Percentiles rank a stretch among this genome's conserved stretches.
These are phyloP conservation scores for Backusella macrospora DNA, from an alignment of 192 early-diverging fungal genomes.

Conservation along the genomic window DNA sequence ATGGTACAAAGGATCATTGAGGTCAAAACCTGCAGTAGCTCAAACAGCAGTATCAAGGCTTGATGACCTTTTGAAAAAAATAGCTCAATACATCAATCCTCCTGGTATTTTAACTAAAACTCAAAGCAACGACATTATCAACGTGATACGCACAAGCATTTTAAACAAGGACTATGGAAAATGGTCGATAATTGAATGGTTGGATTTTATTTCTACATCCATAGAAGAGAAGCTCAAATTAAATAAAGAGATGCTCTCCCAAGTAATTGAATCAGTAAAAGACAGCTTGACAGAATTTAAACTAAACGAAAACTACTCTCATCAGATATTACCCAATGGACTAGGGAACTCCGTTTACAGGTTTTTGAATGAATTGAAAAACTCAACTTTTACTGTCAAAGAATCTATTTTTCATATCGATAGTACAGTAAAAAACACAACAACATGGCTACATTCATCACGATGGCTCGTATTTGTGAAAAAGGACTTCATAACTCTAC, in stretches of 20 bases:
- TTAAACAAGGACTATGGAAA: constrained; percentile 1
- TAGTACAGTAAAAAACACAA: background rate
- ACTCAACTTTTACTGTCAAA: background rate
- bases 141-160: background rate
- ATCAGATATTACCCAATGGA: background rate
- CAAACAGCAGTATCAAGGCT: background rate
- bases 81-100: background rate
- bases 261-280: constrained; percentile 9
- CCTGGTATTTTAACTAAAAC: background rate
- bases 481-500: background rate
- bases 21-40: background rate
- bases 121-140: background rate
- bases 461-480: constrained; percentile 5
- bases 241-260: background rate
- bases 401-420: background rate
- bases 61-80: background rate
- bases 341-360: background rate
- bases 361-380: background rate
- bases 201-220: background rate
- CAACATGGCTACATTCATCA: background rate
- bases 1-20: constrained; percentile 7
- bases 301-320: background rate
- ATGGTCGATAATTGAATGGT: background rate
- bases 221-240: background rate
- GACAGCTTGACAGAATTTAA: background rate